A percentile compares a stretch with the other conserved stretches of the same genome.
Evolutionary conservation across 345 rosid species (phyloP).

Genomic region (Rhizophora apiculata): DNA sequence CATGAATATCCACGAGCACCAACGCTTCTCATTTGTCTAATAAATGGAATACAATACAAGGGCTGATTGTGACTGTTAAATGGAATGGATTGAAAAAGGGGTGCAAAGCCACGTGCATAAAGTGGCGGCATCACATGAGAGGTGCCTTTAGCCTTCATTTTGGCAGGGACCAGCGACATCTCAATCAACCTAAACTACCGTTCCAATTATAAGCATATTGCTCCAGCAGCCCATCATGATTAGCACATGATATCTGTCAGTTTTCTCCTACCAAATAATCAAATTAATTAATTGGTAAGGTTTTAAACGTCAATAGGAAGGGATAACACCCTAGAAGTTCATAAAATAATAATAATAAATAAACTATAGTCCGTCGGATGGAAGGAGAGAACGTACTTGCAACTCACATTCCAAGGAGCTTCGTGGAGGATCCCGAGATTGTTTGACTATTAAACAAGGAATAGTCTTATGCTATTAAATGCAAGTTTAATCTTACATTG

Average conservation of each 20-base stretch:
- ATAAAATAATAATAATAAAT: not conserved
- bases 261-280: conserved; percentile 11
- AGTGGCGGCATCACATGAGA: conserved; percentile 42
- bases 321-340: not conserved
- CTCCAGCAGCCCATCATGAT: conserved; percentile 19
- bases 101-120: conserved; percentile 49
- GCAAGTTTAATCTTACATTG: conserved; percentile 14
- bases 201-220: conserved; percentile 16
- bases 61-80: conserved; percentile 28
- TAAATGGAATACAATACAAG: not conserved
- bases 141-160: conserved; percentile 19
- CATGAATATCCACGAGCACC: too few species aligned
- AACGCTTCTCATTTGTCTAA: too few species aligned
- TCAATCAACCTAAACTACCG: conserved; percentile 14
- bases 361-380: not conserved
- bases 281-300: not conserved
- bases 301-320: conserved; percentile 13
- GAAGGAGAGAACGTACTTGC: not conserved
- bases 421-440: conserved; percentile 5
- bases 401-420: conserved; percentile 9
- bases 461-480: not conserved
- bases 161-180: conserved; percentile 30
- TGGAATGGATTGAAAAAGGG: conserved; percentile 17
- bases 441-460: conserved; percentile 40
- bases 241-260: conserved; percentile 30